Base-by-base conservation (phyloP, 306 rosid genomes). In the Arachis stenosperma region DNA sequence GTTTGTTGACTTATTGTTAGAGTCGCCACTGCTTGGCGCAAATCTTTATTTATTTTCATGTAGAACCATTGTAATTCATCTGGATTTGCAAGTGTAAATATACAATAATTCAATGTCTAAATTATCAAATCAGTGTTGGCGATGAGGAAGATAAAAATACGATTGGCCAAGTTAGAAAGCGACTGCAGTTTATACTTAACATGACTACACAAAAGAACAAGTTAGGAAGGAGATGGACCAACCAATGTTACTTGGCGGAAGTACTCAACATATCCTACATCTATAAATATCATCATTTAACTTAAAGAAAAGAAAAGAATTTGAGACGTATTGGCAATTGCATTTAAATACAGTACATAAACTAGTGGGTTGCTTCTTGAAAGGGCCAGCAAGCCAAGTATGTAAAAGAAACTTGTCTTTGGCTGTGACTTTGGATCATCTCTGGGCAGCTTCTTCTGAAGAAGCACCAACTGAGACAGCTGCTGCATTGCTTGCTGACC, bases 361-460 rank as follows among this genome's bases (percentile, higher is more conserved):
- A 46, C 33, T 7, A 52, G 52, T 12, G 70, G 64, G 53, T 63
- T 78, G 60, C 52, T 63, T 81, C 66, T 82, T 77, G 74, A 65
- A 67, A 74, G 50, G 76, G 70, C 80, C 75, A 57, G 75, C 71
- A 78, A 70, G 75, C 50, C 81, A 79, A 79, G 78, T 60, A 75
- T 87, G 90, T 70, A 93, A 87, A 87, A 93, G 86, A 71, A 84
- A 81, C 93, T 90, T 82, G 90, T 78, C 82, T 75, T 83, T 50
- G 87, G 87, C 86, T 76, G 59, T 69, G 36, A 83, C 27, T 22
- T 22, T 75, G 80, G 43, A 75, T 85, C 71, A 94, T 89, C 96
- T 94, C 68, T 88, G 97, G 29, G 84, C 87, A 17, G 84, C 87
- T 73, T 91, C 96, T 67, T 94, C 97, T 1, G 97, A 89, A 77